Evolutionary conservation across 768 basidiomycete species (phyloP).

Genomic region (Candolleomyces aberdarensis): DNA sequence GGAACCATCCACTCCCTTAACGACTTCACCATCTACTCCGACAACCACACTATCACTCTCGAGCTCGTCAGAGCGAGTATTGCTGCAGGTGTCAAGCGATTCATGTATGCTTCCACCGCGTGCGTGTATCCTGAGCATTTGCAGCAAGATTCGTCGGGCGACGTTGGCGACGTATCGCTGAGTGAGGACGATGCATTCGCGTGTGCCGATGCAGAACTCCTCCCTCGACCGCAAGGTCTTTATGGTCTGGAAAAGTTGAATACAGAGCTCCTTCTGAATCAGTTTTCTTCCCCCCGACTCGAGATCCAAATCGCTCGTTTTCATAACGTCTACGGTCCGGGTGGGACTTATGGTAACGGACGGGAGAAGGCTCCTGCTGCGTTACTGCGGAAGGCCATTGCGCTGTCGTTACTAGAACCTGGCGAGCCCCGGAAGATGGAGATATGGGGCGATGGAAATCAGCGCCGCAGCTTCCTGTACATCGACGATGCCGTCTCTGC

Average conservation of each 20-base stretch:
- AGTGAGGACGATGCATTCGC: conserved; percentile 43
- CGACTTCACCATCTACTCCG: conserved; percentile 44
- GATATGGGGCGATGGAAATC: conserved; percentile 55
- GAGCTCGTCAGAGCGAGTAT: conserved; percentile 42
- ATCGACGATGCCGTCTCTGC: conserved; percentile 55
- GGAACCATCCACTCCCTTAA: conserved; percentile 54
- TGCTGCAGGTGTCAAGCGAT: conserved; percentile 34
- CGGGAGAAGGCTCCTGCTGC: conserved; percentile 60
- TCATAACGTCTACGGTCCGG: conserved; percentile 58
- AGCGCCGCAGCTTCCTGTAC: conserved; percentile 54
- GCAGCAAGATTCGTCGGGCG: conserved; percentile 24
- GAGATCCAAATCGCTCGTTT: conserved; percentile 49
- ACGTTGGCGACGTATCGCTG: conserved; percentile 32
- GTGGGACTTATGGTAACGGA: conserved; percentile 50
- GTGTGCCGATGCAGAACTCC: conserved; percentile 12
- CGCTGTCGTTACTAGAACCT: conserved; percentile 20
- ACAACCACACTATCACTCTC: conserved; percentile 49
- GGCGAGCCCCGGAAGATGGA: conserved; percentile 31
- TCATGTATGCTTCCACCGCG: conserved; percentile 58
- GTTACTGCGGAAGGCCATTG: conserved; percentile 49
- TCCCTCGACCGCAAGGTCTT: conserved; percentile 48
- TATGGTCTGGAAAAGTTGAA: conserved; percentile 59
- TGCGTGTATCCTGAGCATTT: conserved; percentile 52
- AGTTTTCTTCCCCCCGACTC: conserved; percentile 24
- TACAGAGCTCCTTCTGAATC: conserved; percentile 43